Base-by-base conservation (phyloP, 2,329 filamentous ascomycete genomes). In the Coniochaeta prunicola region DNA sequence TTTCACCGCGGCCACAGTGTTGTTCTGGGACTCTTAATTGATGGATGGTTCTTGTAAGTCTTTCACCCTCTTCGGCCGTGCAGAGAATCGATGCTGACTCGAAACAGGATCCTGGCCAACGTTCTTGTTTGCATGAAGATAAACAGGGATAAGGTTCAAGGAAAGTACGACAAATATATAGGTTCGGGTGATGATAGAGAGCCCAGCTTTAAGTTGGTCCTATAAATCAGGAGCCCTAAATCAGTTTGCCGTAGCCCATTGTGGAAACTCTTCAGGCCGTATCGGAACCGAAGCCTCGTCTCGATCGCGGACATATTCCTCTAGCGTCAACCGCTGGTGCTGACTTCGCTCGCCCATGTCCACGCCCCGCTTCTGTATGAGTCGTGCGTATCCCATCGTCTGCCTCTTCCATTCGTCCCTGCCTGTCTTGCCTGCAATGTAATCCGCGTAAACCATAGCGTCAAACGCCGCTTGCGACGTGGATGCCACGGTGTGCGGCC, bases 151-250 rank as follows among this genome's bases (percentile, higher is more conserved):
- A 89, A 89, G 72, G 73, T 69, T 13, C 73, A 64, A 4, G 85
- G 85, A 1, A 86, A 83, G 65, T 83, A 86, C 64, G 80, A 79
- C 56, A 67, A 80, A 62, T 87, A 79, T 64, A 72, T 72, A 40
- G 85, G 82, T 0, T 80, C 70, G 60, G 82, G 80, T 0, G 86
- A 89, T 65, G 86, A 89, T 64, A 75, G 86, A 26, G 83, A 88
- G 61, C 86, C 86, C 0, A 69, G 74, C 2, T 88, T 88, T 64
- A 80, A 74, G 62, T 77, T 88, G 76, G 76, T 88, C 9, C 64
- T 87, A 63, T 88, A 69, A 72, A 34, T 19, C 4, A 40, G 31
- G 12, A 33, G 31, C 31, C 6, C 7, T 40, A 17, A 40, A 3
- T 59, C 56, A 68, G 33, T 70, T 65, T 3, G 62, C 64, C 2